Evolutionary conservation across 2,329 filamentous ascomycete species (phyloP).

Genomic region (Pseudopithomyces chartarum): DNA sequence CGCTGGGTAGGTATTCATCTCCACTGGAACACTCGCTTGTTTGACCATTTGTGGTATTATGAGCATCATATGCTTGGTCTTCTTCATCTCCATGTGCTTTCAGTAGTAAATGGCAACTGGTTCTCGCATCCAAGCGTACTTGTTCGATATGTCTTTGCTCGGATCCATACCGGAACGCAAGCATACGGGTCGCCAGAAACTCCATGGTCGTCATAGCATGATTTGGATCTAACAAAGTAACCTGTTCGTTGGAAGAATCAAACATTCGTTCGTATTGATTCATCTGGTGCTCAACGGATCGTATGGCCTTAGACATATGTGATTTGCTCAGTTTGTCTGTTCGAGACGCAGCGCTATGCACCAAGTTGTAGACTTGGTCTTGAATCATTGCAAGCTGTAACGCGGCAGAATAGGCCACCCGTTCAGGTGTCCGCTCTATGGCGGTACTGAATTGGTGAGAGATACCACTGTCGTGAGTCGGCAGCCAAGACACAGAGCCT

Average conservation of each 20-base stretch:
- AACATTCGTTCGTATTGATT: background rate
- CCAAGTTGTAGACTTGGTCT: constrained; percentile 1
- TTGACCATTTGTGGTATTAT: background rate
- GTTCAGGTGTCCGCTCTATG: background rate
- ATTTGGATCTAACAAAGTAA: background rate
- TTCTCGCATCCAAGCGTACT: constrained; percentile 2
- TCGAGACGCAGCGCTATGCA: background rate
- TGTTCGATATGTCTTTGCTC: background rate
- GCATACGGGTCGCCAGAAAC: constrained; percentile 2
- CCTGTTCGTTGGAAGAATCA: background rate
- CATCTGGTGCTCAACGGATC: background rate
- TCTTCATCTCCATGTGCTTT: constrained; percentile 5
- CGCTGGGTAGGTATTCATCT: background rate
- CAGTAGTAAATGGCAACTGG: constrained; percentile 3
- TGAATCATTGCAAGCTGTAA: constrained; percentile 3
- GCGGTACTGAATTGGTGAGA: background rate
- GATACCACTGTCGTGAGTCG: constrained; percentile 4
- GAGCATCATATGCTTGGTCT: background rate
- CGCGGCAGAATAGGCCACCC: background rate
- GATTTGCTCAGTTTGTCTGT: background rate
- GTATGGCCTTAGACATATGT: background rate
- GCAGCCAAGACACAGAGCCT: constrained; percentile 2
- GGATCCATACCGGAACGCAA: background rate
- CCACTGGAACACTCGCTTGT: background rate
- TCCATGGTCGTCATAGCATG: constrained; percentile 1